Evolutionary conservation across 768 basidiomycete species (phyloP), one percentile per base, ranked within the genome.

Genomic region (Tylopilus felleus): DNA sequence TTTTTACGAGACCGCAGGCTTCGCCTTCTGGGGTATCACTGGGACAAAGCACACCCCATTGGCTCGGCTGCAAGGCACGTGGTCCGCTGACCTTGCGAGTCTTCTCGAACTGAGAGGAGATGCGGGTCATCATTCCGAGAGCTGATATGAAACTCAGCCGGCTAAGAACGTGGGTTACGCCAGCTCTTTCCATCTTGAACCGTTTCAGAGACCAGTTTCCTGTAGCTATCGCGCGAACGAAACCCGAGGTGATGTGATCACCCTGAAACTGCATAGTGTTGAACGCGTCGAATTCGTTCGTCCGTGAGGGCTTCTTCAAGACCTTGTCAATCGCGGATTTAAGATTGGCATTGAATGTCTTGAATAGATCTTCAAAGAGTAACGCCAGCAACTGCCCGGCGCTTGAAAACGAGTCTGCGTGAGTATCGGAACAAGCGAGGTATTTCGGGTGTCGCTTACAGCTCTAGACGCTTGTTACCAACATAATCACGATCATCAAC

Each of bases 11-110:
- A 23, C 97, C 97, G 67, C 97, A 99, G 17, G 97, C 97, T 74
- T 99, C 97, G 67, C 97, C 97, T 85, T 99, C 97, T 0, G 97
- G 97, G 0, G 97, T 99, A 71, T 99, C 97, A 67, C 91, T 93
- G 1, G 97, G 93, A 74, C 97, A 99, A 19, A 98, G 77, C 77
- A 99, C 91, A 35, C 97, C 97, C 97, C 97, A 99, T 73, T 99
- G 97, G 79, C 88, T 92, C 5, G 97, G 96, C 68, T 99, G 97
- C 56, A 99, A 72, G 21, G 96, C 95, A 63, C 97, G 84, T 28
- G 97, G 97, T 39, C 97, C 97, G 60, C 93, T 96, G 55, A 99
- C 97, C 71, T 99, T 99, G 54, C 97, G 78, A 21, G 97, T 98
- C 80, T 99, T 99, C 73, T 99, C 97, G 68, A 99, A 99, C 73